Evolutionary conservation across 2,329 filamentous ascomycete species (phyloP), one percentile per base, ranked within the genome.

Genomic region (Xylariaceae sp.): DNA sequence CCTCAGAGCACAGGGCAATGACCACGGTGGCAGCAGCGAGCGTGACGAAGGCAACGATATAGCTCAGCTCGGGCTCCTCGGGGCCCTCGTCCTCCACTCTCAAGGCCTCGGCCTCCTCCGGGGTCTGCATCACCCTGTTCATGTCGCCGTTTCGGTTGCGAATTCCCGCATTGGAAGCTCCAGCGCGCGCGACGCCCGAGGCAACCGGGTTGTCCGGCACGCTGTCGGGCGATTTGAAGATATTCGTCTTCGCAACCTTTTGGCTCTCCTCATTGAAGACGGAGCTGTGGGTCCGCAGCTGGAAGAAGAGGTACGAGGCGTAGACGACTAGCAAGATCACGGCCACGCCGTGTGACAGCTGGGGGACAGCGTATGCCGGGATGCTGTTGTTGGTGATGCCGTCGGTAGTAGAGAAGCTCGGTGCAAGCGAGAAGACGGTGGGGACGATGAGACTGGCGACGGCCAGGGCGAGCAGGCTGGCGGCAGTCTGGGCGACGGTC

Each of bases 401-500:
- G 2, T 56, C 45, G 22, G 56, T 42, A 0, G 53, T 51, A 5
- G 46, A 49, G 2, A 67, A 65, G 19, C 59, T 53, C 29, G 60
- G 63, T 12, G 63, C 63, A 42, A 84, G 47, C n/a, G 50, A 73
- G 55, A 94, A 94, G 5, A 90, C 86, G 5, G 88, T 94, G 0
- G 90, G 90, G 17, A 95, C 87, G 45, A 95, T 90, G 46, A 94
- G 68, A 49, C 79, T 82, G 31, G 80, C 81, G 23, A 93, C 83
- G 11, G 83, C 80, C 14, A 94, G 68, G 10, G 85, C 80, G 14
- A 94, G 72, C 33, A 94, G 63, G 51, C 82, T 87, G 11, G 88
- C 80, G 3, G 88, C 85, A 0, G 89, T 94, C 58, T 94, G 88
- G 0, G 89, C 89, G 5, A 95, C 88, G 0, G 85, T 90, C 21